These are phyloP conservation scores for Avena insularis DNA, from an alignment of 176 grass and related monocot genomes.

Conservation along the genomic window DNA sequence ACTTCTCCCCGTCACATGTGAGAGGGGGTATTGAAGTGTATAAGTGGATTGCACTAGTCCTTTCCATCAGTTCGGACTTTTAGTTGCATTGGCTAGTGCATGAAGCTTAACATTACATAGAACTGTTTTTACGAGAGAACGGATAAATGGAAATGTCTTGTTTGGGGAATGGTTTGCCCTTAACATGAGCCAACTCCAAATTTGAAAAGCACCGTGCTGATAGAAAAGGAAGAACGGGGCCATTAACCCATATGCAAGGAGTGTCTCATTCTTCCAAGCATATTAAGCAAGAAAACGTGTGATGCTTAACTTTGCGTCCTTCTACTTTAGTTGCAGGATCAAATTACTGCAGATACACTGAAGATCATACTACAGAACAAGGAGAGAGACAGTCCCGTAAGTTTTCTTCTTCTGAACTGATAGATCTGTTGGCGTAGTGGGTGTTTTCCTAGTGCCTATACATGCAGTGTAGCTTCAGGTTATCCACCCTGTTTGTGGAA, in stretches of 20 bases:
- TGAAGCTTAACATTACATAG: too few relatives aligned
- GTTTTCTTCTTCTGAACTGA: neutral
- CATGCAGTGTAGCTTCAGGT: too few relatives aligned
- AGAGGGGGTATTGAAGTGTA: too few relatives aligned
- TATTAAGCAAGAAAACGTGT: neutral
- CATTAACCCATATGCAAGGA: neutral
- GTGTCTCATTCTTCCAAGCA: neutral
- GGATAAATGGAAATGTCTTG: neutral
- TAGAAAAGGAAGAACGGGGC: neutral
- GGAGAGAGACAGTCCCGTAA: neutral
- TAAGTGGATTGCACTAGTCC: too few relatives aligned
- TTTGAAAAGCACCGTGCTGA: neutral
- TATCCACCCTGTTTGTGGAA: neutral
- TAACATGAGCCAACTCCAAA: neutral
- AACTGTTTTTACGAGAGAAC: neutral
- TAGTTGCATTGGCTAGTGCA: too few relatives aligned
- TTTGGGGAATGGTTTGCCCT: neutral
- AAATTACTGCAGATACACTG: neutral
- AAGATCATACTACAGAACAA: conserved; percentile 3
- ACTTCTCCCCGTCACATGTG: too few relatives aligned
- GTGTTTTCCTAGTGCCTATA: neutral
- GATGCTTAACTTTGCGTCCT: neutral
- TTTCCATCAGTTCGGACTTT: too few relatives aligned
- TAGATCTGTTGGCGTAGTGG: neutral
- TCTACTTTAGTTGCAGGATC: neutral